These are phyloP conservation scores for Odontarrhena argentea DNA, from an alignment of 345 rosid genomes.

Conservation along the genomic window DNA sequence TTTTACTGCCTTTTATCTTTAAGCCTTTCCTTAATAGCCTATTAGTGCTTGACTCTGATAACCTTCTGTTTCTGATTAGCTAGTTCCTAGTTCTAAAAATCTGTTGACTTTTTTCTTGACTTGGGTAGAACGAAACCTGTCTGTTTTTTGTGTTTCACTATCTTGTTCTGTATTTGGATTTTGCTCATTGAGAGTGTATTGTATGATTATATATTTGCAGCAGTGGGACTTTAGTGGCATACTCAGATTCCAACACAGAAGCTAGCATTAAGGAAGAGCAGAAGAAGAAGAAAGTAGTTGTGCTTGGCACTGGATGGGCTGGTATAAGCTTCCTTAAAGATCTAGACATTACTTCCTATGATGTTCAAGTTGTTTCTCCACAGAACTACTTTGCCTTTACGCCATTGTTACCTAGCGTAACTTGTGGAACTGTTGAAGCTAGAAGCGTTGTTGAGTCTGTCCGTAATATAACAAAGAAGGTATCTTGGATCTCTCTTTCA, in stretches of 20 bases:
- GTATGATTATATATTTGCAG: slow-evolving; percentile 47
- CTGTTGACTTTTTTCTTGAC: background rate
- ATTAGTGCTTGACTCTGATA: background rate
- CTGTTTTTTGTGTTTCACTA: background rate
- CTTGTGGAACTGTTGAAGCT: slow-evolving; percentile 97
- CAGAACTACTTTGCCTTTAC: slow-evolving; percentile 95
- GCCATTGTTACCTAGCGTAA: slow-evolving; percentile 91
- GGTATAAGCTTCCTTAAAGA: slow-evolving; percentile 87
- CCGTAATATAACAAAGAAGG: slow-evolving; percentile 87
- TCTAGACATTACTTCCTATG: slow-evolving; percentile 66
- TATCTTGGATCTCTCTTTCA: slow-evolving; percentile 24
- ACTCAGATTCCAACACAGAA: slow-evolving; percentile 56
- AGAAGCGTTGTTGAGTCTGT: slow-evolving; percentile 94
- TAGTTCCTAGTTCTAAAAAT: background rate
- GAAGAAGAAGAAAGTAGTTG: slow-evolving; percentile 79
- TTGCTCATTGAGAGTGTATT: slow-evolving; percentile 15
- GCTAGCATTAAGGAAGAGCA: slow-evolving; percentile 40
- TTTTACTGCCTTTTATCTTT: background rate
- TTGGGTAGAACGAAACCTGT: slow-evolving; percentile 2
- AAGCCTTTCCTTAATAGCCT: background rate
- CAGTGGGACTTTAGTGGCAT: slow-evolving; percentile 69
- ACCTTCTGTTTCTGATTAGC: background rate
- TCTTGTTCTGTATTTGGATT: background rate
- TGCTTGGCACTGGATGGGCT: slow-evolving; percentile 99
- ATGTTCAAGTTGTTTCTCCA: slow-evolving; percentile 91